phyloP scores from a whole-genome alignment of 768 basidiomycete genomes.

The Lyophyllum decastes region DNA sequence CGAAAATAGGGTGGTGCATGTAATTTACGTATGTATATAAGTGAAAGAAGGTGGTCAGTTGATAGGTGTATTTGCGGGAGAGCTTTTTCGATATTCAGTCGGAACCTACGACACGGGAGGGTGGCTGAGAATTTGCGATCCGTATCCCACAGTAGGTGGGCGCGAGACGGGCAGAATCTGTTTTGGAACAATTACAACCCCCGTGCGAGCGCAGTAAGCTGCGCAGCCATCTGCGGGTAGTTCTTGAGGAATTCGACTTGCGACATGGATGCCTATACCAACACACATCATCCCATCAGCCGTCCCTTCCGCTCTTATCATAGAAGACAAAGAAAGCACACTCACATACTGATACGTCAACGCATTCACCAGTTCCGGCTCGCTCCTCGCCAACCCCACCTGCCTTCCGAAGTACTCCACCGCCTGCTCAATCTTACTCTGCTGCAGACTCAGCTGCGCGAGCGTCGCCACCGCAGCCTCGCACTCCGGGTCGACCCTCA shows the following conservation, averaged over 20 bases:
- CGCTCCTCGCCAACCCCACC: slow-evolving; percentile 84
- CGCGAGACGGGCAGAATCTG: no score
- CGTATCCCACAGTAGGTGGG: background rate
- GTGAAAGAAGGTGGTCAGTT: background rate
- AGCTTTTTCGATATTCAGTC: background rate
- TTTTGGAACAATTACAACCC: slow-evolving; percentile 15
- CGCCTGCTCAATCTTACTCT: slow-evolving; percentile 84
- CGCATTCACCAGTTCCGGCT: slow-evolving; percentile 80
- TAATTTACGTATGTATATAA: slow-evolving; percentile 7
- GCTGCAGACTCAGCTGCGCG: slow-evolving; percentile 90
- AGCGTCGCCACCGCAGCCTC: slow-evolving; percentile 96
- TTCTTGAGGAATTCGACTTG: slow-evolving; percentile 82
- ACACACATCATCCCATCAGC: background rate
- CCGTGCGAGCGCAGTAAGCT: slow-evolving; percentile 49
- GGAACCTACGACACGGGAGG: background rate
- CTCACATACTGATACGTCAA: slow-evolving; percentile 79
- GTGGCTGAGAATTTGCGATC: no score
- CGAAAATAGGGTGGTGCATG: background rate
- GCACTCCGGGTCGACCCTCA: slow-evolving; percentile 88
- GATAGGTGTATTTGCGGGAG: background rate
- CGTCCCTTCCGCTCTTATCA: slow-evolving; percentile 1
- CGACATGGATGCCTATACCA: slow-evolving; percentile 68
- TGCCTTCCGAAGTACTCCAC: slow-evolving; percentile 85
- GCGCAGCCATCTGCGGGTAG: slow-evolving; percentile 84
- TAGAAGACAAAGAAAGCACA: slow-evolving; percentile 11